A percentile compares a stretch with the other conserved stretches of the same genome.
Evolutionary conservation across 2,329 filamentous ascomycete genomes (phyloP).

Genomic region (Chalaropsis ovoidea): DNA sequence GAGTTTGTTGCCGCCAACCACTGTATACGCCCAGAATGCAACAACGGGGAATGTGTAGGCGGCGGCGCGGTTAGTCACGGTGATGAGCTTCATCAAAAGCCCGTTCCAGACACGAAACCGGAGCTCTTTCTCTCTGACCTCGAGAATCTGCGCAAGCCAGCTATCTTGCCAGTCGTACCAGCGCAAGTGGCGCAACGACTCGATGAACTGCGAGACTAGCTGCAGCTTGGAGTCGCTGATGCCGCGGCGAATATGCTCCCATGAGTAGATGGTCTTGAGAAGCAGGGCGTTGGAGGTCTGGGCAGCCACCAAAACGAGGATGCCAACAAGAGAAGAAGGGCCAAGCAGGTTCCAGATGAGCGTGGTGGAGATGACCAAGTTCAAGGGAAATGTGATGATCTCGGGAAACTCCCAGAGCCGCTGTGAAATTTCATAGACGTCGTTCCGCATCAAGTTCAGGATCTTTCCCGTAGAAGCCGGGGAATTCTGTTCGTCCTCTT

Average conservation of each 20-base stretch:
- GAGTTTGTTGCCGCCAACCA: constrained; percentile 55
- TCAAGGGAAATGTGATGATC: constrained; percentile 66
- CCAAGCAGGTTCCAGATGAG: constrained; percentile 72
- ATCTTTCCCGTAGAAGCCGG: constrained; percentile 78
- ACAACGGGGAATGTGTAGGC: constrained; percentile 68
- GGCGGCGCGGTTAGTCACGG: constrained; percentile 59
- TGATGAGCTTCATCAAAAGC: constrained; percentile 53
- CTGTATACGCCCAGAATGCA: constrained; percentile 72
- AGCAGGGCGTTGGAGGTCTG: constrained; percentile 60
- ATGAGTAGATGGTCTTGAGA: constrained; percentile 38
- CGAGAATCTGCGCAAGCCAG: constrained; percentile 61
- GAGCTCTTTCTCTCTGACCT: constrained; percentile 57
- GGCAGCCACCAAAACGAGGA: constrained; percentile 44
- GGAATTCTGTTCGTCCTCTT: background rate
- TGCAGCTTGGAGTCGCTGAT: constrained; percentile 72
- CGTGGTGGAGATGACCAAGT: constrained; percentile 60
- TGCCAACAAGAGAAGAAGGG: constrained; percentile 56
- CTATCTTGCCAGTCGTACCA: constrained; percentile 76
- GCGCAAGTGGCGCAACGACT: constrained; percentile 68
- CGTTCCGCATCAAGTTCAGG: constrained; percentile 71
- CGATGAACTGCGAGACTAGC: constrained; percentile 74
- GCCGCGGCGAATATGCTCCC: constrained; percentile 59
- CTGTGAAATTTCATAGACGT: constrained; percentile 73
- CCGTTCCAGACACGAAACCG: constrained; percentile 53
- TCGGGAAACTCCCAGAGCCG: constrained; percentile 77